phyloP scores from a whole-genome alignment of 495 filamentous ascomycete species.

The Aspergillus bertholletiae region DNA sequence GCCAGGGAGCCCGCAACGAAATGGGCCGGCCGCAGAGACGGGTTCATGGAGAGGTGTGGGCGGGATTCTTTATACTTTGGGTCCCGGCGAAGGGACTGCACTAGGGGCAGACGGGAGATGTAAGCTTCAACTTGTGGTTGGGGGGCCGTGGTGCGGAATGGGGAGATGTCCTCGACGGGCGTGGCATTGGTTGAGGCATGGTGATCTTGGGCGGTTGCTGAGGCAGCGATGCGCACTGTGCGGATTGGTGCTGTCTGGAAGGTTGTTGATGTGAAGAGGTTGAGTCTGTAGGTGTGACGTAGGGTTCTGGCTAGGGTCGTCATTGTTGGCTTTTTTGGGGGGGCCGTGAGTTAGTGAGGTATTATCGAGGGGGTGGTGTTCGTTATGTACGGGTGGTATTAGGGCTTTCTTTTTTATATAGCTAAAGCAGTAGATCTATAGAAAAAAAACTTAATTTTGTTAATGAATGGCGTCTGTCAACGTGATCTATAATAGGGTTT shows the following conservation, averaged over 20 bases:
- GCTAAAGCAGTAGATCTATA: no score
- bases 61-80: constrained; percentile 67
- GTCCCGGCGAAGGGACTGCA: constrained; percentile 58
- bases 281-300: background rate
- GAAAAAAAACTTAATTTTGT: no score
- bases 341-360: background rate
- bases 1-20: constrained; percentile 50
- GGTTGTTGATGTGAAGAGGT: background rate
- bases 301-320: constrained; percentile 1
- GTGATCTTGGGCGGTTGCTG: constrained; percentile 6
- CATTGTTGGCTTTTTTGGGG: background rate
- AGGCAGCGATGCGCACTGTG: constrained; percentile 13
- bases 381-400: background rate
- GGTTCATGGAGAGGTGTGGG: constrained; percentile 48
- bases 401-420: background rate
- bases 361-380: background rate
- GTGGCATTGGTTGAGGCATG: constrained; percentile 9
- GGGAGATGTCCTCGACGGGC: background rate
- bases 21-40: constrained; percentile 25
- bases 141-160: background rate
- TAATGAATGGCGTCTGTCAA: no score
- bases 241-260: background rate
- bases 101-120: constrained; percentile 70
- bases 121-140: constrained; percentile 49
- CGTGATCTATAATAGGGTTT: no score